A percentile compares a stretch with the other conserved stretches of the same genome.
Evolutionary conservation across 176 grass and related monocot genomes (phyloP).

Genomic region (Elaeis guineensis): DNA sequence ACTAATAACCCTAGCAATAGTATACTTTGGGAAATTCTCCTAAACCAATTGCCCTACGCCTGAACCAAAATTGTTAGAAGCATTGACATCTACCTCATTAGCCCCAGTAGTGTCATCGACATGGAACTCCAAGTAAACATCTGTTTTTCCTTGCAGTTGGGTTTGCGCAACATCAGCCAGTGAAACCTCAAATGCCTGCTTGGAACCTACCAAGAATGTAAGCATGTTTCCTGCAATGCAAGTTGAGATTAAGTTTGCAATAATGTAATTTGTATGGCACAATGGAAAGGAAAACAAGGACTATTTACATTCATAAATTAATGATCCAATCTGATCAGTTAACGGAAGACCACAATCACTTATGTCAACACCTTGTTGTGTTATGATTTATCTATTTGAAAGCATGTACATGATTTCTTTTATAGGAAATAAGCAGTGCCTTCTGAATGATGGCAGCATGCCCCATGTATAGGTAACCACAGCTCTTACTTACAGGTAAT

Average conservation of each 20-base stretch:
- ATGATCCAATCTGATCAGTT: background rate
- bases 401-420: too few species aligned
- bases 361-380: too few species aligned
- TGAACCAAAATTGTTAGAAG: background rate
- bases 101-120: constrained; percentile 94
- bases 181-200: constrained; percentile 92
- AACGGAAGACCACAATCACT: background rate
- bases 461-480: too few species aligned
- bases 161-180: constrained; percentile 87
- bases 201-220: constrained; percentile 70
- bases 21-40: too few species aligned
- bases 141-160: constrained; percentile 93
- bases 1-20: too few species aligned
- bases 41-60: too few species aligned
- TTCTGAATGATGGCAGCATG: too few species aligned
- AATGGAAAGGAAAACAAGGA: constrained; percentile 2
- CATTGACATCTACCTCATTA: constrained; percentile 46
- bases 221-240: constrained; percentile 63
- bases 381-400: too few species aligned
- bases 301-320: background rate
- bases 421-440: too few species aligned
- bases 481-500: too few species aligned
- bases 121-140: constrained; percentile 88
- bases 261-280: too few species aligned
- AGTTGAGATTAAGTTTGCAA: background rate